phyloP scores from a whole-genome alignment of 1,284 basidiomycete genomes.

The Austroboletus sp. region DNA sequence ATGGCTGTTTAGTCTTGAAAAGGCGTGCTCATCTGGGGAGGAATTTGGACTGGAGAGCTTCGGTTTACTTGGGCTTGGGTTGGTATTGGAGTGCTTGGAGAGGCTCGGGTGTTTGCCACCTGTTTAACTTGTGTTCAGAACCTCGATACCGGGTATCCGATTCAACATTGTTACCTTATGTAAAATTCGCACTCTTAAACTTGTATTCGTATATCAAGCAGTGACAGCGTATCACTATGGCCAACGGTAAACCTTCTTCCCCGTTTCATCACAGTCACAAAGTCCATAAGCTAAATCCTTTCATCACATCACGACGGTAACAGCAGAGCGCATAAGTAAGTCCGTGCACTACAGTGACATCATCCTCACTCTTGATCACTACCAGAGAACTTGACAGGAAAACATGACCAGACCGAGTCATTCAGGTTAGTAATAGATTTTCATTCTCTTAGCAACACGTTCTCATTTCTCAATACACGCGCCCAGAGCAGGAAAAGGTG shows the following conservation, averaged over 20 bases:
- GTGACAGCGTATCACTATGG: constrained; percentile 7
- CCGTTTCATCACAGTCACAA: background rate
- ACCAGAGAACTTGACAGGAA: constrained; percentile 10
- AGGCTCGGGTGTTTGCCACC: constrained; percentile 32
- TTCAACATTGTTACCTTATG: background rate
- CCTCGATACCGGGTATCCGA: too few relatives aligned
- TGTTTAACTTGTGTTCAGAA: background rate
- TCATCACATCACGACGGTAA: background rate
- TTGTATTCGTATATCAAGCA: too few relatives aligned
- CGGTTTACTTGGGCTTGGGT: constrained; percentile 54
- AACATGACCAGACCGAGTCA: constrained; percentile 4
- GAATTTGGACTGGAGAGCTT: constrained; percentile 61
- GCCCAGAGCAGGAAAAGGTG: constrained; percentile 17
- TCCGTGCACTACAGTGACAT: background rate
- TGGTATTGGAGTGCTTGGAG: constrained; percentile 55
- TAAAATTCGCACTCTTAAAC: too few relatives aligned
- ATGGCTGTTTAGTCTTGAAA: constrained; percentile 50
- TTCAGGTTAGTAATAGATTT: constrained; percentile 14
- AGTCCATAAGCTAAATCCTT: constrained; percentile 5
- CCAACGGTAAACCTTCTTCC: constrained; percentile 16
- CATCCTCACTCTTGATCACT: background rate
- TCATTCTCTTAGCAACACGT: background rate
- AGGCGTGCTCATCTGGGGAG: constrained; percentile 9
- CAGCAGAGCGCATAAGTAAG: constrained; percentile 19
- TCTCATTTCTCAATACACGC: constrained; percentile 6